Conservation (phyloP, 2,329 filamentous ascomycete species). For the Monilinia vaccinii-corymbosi region DNA sequence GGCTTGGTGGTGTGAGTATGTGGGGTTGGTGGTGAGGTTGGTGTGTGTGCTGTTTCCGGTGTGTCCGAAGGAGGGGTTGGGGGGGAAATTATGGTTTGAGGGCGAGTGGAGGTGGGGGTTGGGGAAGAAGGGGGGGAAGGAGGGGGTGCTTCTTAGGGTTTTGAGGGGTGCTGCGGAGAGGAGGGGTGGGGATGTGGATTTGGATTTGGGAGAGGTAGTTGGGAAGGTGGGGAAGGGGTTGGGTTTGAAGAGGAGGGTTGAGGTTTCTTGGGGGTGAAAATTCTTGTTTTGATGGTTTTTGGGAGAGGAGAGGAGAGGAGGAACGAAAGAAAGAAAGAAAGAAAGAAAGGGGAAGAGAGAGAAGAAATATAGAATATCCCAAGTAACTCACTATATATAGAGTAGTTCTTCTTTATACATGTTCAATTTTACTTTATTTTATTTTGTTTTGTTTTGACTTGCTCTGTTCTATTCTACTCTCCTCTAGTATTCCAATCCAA, state of each 20-base stretch:
- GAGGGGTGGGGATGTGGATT: background rate
- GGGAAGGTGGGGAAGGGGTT: background rate
- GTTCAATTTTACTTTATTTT: too few relatives aligned
- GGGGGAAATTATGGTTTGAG: background rate
- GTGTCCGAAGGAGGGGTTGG: background rate
- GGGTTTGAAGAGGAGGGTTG: background rate
- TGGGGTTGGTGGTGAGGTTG: constrained; percentile 16
- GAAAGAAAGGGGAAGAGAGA: too few relatives aligned
- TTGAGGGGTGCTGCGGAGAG: background rate
- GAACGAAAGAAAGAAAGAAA: too few relatives aligned
- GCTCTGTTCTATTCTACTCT: too few relatives aligned
- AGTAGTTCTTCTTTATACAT: too few relatives aligned
- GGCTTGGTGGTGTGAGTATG: constrained; percentile 28
- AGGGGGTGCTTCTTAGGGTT: background rate
- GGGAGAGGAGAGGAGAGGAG: too few relatives aligned
- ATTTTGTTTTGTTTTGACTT: too few relatives aligned
- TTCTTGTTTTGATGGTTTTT: too few relatives aligned
- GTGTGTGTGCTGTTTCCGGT: background rate
- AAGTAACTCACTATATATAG: too few relatives aligned
- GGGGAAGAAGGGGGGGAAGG: constrained; percentile 1
- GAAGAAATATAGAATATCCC: too few relatives aligned
- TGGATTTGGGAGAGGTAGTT: background rate
- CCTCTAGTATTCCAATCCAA: too few relatives aligned
- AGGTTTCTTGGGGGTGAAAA: background rate
- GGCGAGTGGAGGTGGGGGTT: background rate